Evolutionary conservation across 2,329 filamentous ascomycete species (phyloP).

Genomic region (Ophiocordyceps australis): DNA sequence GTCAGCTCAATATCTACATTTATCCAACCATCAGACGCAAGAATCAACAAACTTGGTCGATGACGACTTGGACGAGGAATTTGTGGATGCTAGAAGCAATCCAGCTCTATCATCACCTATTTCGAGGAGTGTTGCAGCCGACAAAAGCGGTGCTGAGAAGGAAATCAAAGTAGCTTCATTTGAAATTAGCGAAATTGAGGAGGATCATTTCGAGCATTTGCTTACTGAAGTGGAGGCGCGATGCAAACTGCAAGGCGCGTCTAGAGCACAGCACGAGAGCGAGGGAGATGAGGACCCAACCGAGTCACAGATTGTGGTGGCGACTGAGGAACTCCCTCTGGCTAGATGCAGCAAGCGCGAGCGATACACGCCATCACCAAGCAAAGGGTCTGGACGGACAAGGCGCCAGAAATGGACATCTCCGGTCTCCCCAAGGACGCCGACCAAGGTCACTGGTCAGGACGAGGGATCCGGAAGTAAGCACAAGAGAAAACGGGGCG

Average conservation of each 20-base stretch:
- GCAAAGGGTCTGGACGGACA: too few relatives aligned
- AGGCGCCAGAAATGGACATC: slow-evolving; percentile 4
- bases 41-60: slow-evolving; percentile 22
- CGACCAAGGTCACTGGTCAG: slow-evolving; percentile 3
- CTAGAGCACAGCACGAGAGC: neutral
- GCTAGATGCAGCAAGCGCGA: too few relatives aligned
- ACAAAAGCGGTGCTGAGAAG: neutral
- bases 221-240: slow-evolving; percentile 29
- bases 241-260: too few relatives aligned
- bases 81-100: slow-evolving; percentile 29
- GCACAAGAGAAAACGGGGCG: slow-evolving; percentile 12
- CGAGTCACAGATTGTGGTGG: too few relatives aligned
- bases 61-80: slow-evolving; percentile 28
- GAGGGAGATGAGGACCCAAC: slow-evolving; percentile 2
- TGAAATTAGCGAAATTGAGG: slow-evolving; percentile 23
- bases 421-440: slow-evolving; percentile 8
- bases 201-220: slow-evolving; percentile 27
- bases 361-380: too few relatives aligned
- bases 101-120: slow-evolving; percentile 10
- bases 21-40: too few relatives aligned
- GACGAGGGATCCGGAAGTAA: slow-evolving; percentile 3
- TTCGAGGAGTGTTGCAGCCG: neutral
- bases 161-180: slow-evolving; percentile 15
- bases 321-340: too few relatives aligned
- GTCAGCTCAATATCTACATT: too few relatives aligned